Evolutionary conservation across 305 asterid genomes (phyloP).

Genomic region (Salvia sclarea): DNA sequence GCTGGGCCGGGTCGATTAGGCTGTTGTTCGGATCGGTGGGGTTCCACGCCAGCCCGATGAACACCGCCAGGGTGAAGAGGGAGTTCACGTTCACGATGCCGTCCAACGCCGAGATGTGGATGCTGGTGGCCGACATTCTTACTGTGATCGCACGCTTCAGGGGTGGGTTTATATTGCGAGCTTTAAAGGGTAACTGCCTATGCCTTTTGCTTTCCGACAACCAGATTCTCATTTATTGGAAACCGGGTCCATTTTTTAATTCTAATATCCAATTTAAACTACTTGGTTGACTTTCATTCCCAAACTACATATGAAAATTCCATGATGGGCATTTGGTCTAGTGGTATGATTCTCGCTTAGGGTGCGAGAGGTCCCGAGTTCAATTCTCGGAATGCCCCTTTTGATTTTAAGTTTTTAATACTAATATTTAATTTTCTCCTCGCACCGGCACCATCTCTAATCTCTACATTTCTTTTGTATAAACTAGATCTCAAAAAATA

Average conservation of each 20-base stretch:
- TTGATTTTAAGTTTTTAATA: too few relatives aligned
- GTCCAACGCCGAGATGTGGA: conserved; percentile 84
- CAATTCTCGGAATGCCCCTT: conserved; percentile 95
- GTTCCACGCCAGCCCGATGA: conserved; percentile 92
- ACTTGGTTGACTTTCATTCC: too few relatives aligned
- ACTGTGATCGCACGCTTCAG: neutral
- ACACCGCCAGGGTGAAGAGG: conserved; percentile 88
- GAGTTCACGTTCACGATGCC: conserved; percentile 91
- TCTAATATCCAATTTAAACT: too few relatives aligned
- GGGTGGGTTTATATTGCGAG: neutral
- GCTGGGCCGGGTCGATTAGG: conserved; percentile 50
- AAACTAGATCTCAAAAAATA: too few relatives aligned
- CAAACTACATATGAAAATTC: too few relatives aligned
- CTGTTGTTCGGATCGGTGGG: conserved; percentile 75
- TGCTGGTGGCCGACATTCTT: conserved; percentile 68
- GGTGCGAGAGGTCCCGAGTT: conserved; percentile 75
- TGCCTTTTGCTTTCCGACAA: conserved; percentile 20
- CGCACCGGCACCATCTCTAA: too few relatives aligned
- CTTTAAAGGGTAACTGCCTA: conserved; percentile 19
- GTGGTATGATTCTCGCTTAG: conserved; percentile 36
- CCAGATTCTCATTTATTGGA: neutral
- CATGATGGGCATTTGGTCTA: conserved; percentile 28
- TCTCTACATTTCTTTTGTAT: too few relatives aligned
- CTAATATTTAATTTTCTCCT: too few relatives aligned
- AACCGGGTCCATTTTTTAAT: too few relatives aligned